Conservation (phyloP, 306 rosid genomes). For the Cucumis hystrix region DNA sequence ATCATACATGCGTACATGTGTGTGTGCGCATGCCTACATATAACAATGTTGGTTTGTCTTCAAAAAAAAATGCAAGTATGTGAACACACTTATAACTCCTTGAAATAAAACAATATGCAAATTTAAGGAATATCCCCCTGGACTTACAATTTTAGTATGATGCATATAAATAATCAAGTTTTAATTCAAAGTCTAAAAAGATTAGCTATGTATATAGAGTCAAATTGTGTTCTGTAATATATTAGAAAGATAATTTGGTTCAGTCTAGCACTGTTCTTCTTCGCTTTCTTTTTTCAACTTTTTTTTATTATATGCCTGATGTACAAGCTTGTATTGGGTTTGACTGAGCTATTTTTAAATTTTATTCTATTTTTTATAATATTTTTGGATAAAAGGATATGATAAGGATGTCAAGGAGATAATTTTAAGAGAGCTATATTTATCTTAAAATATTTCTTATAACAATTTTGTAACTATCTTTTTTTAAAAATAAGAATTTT, state of each 20-base stretch:
- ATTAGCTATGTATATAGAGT: not conserved
- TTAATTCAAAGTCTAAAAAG: not conserved
- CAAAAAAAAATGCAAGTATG: too few relatives aligned
- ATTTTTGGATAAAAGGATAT: not conserved
- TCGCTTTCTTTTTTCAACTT: not conserved
- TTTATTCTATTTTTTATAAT: not conserved
- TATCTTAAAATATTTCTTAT: not conserved
- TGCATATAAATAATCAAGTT: not conserved
- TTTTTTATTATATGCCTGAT: not conserved
- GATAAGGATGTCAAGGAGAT: not conserved
- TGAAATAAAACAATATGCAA: not conserved
- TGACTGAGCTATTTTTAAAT: not conserved
- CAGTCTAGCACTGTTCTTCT: not conserved
- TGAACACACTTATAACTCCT: not conserved
- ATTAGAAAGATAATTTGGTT: not conserved
- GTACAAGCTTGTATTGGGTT: not conserved
- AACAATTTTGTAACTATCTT: not conserved
- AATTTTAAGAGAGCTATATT: not conserved
- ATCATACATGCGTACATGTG: too few relatives aligned
- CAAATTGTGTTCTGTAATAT: not conserved
- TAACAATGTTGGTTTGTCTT: not conserved
- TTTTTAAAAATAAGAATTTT: too few relatives aligned
- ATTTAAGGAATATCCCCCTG: not conserved
- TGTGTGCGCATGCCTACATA: too few relatives aligned
- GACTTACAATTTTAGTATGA: not conserved